Evolutionary conservation across 2,329 filamentous ascomycete species (phyloP), one percentile per base, ranked within the genome.

Genomic region (Mariannaea sp.): DNA sequence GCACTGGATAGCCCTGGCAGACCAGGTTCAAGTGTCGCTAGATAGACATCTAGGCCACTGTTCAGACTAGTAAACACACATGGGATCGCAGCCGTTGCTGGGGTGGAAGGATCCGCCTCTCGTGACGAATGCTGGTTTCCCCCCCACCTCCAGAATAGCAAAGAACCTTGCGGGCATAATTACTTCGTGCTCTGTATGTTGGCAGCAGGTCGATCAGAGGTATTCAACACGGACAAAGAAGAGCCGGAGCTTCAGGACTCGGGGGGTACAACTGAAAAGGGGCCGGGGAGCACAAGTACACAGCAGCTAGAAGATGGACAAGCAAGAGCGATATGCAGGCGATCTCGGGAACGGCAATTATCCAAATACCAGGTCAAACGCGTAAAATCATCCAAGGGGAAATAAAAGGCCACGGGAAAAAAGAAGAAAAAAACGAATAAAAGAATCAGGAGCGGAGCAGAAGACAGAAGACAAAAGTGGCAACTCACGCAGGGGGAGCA

Each of bases 281-380:
- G 49, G 42, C 35, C 14, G 14, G 41, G 29, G 33, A 38, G 26
- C 42, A 47, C 50, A 59, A 51, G 49, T 59, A 64, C 58, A 47
- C 17, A 35, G 32, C 7, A 14, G 6, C 53, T 50, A 48, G 52
- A 59, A 44, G 49, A 45, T 51, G 20, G 22, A 46, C 33, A 44
- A 60, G 45, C 20, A 17, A 41, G 49, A 53, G 45, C 53, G 49
- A 53, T 44, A 56, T 33, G n/a, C 44, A 55, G 26, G 52, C 47
- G 40, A 40, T 51, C 54, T 39, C 56, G 45, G 54, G 58, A 58
- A 49, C 35, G 22, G 35, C 35, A 45, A 45, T 24, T 38, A 22
- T 22, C 44, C 50, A 49, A 49, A 46, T 45, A 35, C 13, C 29
- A 24, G 33, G 26, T 38, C 33, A 38, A 17, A 33, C 39, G 49